Evolutionary conservation across 192 early-diverging fungal genomes (phyloP).

Genomic region (Rhizophagus clarus): DNA sequence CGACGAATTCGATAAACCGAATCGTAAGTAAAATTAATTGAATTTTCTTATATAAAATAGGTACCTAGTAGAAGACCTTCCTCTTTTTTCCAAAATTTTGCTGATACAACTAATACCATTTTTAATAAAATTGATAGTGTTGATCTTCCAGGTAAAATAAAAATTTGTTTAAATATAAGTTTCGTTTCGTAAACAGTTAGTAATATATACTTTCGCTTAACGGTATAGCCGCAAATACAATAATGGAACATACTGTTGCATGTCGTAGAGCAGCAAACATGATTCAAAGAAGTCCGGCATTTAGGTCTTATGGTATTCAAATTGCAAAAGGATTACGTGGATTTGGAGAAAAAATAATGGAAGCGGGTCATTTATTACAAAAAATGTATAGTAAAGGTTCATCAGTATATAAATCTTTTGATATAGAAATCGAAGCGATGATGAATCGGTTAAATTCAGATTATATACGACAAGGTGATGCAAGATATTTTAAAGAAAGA

Average conservation of each 20-base stretch:
- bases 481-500: slow-evolving; percentile 12
- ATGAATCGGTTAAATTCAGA: neutral
- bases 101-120: neutral
- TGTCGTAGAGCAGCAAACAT: slow-evolving; percentile 4
- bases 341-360: slow-evolving; percentile 6
- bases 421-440: slow-evolving; percentile 8
- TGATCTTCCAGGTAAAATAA: neutral
- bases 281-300: slow-evolving; percentile 14
- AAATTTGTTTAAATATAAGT: neutral
- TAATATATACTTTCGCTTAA: neutral
- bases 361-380: neutral
- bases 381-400: slow-evolving; percentile 16
- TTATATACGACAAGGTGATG: neutral
- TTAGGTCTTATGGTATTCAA: neutral
- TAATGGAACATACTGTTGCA: neutral
- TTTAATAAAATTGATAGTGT: neutral
- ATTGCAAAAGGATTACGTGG: neutral
- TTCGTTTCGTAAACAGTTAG: neutral
- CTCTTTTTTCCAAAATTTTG: neutral
- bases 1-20: too few relatives aligned
- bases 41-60: neutral
- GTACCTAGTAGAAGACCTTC: neutral
- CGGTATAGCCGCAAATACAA: neutral
- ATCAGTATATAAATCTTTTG: slow-evolving; percentile 15
- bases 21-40: too few relatives aligned